Conservation (phyloP, 2,329 filamentous ascomycete genomes). For the Coniochaeta prunicola region DNA sequence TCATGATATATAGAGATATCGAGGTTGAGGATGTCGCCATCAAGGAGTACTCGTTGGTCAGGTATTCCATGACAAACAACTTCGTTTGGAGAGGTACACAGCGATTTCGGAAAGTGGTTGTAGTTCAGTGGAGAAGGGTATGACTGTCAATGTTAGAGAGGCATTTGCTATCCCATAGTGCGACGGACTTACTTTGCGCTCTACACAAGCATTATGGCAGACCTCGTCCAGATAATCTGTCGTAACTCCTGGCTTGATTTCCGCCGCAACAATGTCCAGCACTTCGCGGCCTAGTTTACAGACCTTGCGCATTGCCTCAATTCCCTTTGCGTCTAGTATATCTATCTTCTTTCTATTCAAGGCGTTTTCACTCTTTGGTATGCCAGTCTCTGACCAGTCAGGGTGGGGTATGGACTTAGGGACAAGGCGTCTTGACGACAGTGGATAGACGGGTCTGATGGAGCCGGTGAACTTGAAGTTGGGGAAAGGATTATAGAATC, state of each 20-base stretch:
- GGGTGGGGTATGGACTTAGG: constrained; percentile 76
- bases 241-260: constrained; percentile 78
- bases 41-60: constrained; percentile 75
- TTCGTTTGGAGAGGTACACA: constrained; percentile 94
- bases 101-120: constrained; percentile 78
- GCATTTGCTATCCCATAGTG: not conserved
- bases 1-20: constrained; percentile 92
- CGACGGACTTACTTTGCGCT: constrained; percentile 65
- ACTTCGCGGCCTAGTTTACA: constrained; percentile 88
- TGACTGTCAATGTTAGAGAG: constrained; percentile 9
- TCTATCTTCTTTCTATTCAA: constrained; percentile 67
- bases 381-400: constrained; percentile 82
- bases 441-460: constrained; percentile 78
- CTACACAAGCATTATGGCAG: constrained; percentile 89
- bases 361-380: constrained; percentile 52
- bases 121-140: constrained; percentile 21
- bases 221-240: constrained; percentile 94
- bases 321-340: constrained; percentile 70
- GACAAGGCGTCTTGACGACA: constrained; percentile 64
- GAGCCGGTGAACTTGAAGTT: constrained; percentile 75
- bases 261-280: constrained; percentile 81
- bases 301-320: constrained; percentile 88
- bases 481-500: constrained; percentile 87
- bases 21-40: constrained; percentile 96
- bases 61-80: constrained; percentile 98